Base-by-base conservation (phyloP, 768 basidiomycete species). In the Candolleomyces eurysporus region DNA sequence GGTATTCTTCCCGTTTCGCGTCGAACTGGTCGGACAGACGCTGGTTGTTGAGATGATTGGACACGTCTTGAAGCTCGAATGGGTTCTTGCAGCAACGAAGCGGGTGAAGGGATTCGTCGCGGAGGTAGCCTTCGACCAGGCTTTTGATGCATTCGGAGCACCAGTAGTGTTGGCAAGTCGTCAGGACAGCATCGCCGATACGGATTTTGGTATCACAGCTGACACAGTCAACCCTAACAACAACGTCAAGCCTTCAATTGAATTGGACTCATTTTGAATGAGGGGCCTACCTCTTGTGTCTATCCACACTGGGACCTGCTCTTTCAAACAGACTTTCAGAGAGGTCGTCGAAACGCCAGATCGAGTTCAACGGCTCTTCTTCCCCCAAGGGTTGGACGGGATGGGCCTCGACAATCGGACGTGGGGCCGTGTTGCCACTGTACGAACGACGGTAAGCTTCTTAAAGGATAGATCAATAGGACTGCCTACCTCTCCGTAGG, bases 31-130 rank as follows among this genome's bases (percentile, higher is more conserved):
- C 36, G 32, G 62, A 55, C 5, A 65, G 50, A 5, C 62, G 6
- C 7, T 13, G 26, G 26, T 63, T 52, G 9, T 49, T 55, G 45
- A 69, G 60, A 14, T 60, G 31, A 9, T 46, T 26, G 11, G 46
- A 43, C 16, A 69, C 30, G 14, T 31, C 13, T 36, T 53, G n/a
- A 3, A 46, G 2, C 5, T 62, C 49, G 16, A 69, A 62, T n/a
- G 61, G 48, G 21, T 62, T 63, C 58, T 61, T 61, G 65, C 68
- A 69, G 49, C 66, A 69, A 56, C 64, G 64, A 40, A 69, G 30
- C 2, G 68, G 68, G 56, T 65, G 64, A 7, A 69, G 62, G 22
- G 61, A 53, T 55, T 69, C 68, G 53, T 69, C 68, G 13, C 61
- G 32, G 8, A 51, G 61, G 36, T 60, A 66, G 7, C 64, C 64